Conservation (phyloP, 2,329 filamentous ascomycete genomes). For the Arthrinium puccinioides region DNA sequence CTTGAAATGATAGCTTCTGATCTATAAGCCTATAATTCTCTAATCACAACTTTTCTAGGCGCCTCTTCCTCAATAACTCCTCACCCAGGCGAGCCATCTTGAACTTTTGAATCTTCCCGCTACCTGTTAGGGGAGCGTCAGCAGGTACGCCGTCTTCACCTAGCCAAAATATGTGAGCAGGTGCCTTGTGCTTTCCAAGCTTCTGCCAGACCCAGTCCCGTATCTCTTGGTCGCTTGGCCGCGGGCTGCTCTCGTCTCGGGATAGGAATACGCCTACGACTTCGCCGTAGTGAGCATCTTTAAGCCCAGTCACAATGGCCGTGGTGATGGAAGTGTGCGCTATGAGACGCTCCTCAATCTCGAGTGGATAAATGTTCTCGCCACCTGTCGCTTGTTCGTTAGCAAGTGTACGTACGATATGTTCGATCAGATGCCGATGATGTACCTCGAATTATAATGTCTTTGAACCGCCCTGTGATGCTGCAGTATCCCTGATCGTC, state of each 20-base stretch:
- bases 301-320: constrained; percentile 65
- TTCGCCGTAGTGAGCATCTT: constrained; percentile 65
- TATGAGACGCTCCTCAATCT: constrained; percentile 67
- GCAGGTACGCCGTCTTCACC: constrained; percentile 51
- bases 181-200: constrained; percentile 62
- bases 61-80: constrained; percentile 42
- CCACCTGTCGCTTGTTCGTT: constrained; percentile 40
- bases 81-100: constrained; percentile 52
- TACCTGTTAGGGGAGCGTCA: constrained; percentile 59
- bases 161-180: constrained; percentile 69
- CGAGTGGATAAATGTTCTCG: constrained; percentile 67
- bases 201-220: constrained; percentile 54
- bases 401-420: background rate
- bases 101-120: constrained; percentile 64
- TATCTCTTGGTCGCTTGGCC: constrained; percentile 46
- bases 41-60: constrained; percentile 36
- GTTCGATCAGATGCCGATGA: background rate
- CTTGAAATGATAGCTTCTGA: too few relatives aligned
- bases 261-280: constrained; percentile 61
- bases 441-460: constrained; percentile 66
- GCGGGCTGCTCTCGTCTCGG: constrained; percentile 13
- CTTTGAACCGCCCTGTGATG: constrained; percentile 72
- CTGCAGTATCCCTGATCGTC: constrained; percentile 63
- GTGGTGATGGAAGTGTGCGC: constrained; percentile 53
- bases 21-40: too few relatives aligned